Base-by-base conservation (phyloP, 2,329 filamentous ascomycete species). In the Didymella pomorum region DNA sequence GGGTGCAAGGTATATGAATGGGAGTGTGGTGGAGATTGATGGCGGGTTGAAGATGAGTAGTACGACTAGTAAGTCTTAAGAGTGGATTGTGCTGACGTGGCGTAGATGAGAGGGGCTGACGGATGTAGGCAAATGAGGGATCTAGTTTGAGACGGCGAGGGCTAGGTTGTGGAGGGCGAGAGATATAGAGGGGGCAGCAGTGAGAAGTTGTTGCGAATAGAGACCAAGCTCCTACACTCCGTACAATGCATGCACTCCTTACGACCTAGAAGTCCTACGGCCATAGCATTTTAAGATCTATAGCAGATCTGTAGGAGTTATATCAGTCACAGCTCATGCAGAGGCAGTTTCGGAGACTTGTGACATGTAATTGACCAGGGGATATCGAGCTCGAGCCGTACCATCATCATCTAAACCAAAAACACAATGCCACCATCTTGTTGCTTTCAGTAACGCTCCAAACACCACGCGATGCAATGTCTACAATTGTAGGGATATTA, bases 21-120 rank as follows among this genome's bases (percentile, higher is more conserved):
- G 81, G 14, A 76, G 73, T 63, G 77, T 83, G 18, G 70, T 83
- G 44, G 80, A 82, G 65, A 74, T 83, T 47, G 80, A 82, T 69
- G 83, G 83, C 4, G 78, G 74, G 28, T 54, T 74, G n/a, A 71
- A 67, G 62, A 71, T 69, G 68, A 69, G 26, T 25, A 54, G 43
- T 42, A 42, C 43, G 29, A 69, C 63, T 18, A 66, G 63, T 51
- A 67, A 65, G 57, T 64, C 23, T 37, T 56, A 33, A 42, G 25
- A 14, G 2, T 11, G 20, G 20, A 23, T 6, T 1, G 9, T 14
- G 39, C 39, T 42, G 39, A 42, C 39, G 5, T 23, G n/a, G 39
- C 2, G 39, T 25, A 42, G 39, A 42, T 16, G 39, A 42, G 20
- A 18, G n/a, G 39, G n/a, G 39, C 21, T 42, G 21, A 42, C 3